Percentiles rank a stretch among this genome's conserved stretches.
phyloP scores from a whole-genome alignment of 768 basidiomycete species.

The Lactifluus volemus region DNA sequence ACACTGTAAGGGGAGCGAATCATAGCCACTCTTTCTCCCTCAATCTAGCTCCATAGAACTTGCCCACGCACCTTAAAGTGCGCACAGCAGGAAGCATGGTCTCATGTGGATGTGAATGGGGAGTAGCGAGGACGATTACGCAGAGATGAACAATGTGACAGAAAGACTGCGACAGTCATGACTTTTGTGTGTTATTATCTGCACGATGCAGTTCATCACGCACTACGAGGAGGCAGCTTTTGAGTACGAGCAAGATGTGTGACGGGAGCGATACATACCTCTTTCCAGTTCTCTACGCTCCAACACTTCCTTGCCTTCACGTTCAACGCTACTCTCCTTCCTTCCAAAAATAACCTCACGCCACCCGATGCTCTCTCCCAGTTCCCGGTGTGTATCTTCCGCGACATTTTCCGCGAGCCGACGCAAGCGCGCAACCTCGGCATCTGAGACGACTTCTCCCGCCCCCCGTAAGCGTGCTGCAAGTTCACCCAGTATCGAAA shows the following conservation, averaged over 20 bases:
- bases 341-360: conserved; percentile 13
- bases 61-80: too few relatives aligned
- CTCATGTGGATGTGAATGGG: too few relatives aligned
- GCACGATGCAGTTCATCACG: background rate
- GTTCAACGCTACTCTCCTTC: conserved; percentile 12
- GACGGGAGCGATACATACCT: background rate
- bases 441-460: conserved; percentile 35
- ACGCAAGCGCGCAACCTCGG: conserved; percentile 47
- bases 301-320: conserved; percentile 14
- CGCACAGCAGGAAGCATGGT: too few relatives aligned
- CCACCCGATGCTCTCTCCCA: conserved; percentile 12
- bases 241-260: too few relatives aligned
- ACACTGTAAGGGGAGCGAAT: too few relatives aligned
- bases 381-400: conserved; percentile 4
- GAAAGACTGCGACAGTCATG: conserved; percentile 1
- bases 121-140: background rate
- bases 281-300: conserved; percentile 9
- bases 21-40: too few relatives aligned
- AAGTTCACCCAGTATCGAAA: conserved; percentile 56
- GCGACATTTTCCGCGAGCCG: conserved; percentile 37
- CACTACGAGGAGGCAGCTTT: background rate
- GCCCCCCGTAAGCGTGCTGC: conserved; percentile 42
- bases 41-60: too few relatives aligned
- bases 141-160: background rate
- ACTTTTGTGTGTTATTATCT: background rate